Base-by-base conservation (phyloP, 1,284 basidiomycete genomes). In the Singerocomus rubriflavus region DNA sequence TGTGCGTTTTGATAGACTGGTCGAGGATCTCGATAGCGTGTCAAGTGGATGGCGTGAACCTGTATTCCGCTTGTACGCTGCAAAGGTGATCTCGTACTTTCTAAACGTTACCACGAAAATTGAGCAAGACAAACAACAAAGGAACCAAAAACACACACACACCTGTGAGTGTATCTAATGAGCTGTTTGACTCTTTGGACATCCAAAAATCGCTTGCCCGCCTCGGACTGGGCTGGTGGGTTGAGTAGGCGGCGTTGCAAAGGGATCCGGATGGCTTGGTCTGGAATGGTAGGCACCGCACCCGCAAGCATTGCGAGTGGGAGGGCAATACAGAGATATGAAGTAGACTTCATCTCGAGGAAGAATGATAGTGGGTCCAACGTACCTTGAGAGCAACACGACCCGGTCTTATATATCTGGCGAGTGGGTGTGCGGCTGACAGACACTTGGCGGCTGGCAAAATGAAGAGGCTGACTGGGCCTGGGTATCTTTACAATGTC, bases 21-120 rank as follows among this genome's bases (percentile, higher is more conserved):
- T 32, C 10, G 46, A 34, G 21, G 16, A 16, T 13, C 39, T 49
- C 43, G 11, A 50, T 44, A 17, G 34, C 63, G 27, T 46, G 42
- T 42, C 50, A 37, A 67, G 53, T 16, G 68, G 68, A 54, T 74
- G 73, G 11, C 53, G 58, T 21, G 53, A 52, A 16, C 73, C 73
- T 3, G 66, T 74, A 50, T 76, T 74, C 44, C 55, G 64, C 43
- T 71, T 61, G 38, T 62, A 75, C 6, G 67, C 67, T 5, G 51
- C 47, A 32, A 74, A 67, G 30, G 70, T 71, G 21, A 60, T 59
- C 5, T 51, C 45, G 26, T 73, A 46, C 61, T 73, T 74, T 30
- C 71, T 72, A 37, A 16, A 39, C 2, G 25, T 47, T n/a, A 13
- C 32, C 17, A 9, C 5, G 5, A 5, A 26, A 26, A 4, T 26